Percentiles rank a stretch among this genome's conserved stretches.
These are phyloP conservation scores for Dovyalis caffra DNA, from an alignment of 345 rosid genomes.

Conservation along the genomic window DNA sequence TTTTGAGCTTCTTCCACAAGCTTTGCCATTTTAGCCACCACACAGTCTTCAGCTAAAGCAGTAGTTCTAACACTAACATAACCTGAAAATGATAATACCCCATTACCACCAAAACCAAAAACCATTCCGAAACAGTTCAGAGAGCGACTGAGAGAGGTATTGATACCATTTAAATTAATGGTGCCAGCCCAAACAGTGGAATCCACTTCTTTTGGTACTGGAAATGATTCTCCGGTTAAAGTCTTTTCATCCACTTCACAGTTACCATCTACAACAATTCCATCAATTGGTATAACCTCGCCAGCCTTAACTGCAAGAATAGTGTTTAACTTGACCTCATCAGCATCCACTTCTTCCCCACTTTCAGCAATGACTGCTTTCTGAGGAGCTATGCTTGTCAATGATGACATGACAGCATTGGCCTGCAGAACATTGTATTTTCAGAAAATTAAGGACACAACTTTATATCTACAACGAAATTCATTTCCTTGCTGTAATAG, in stretches of 20 bases:
- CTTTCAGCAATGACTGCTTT: constrained; percentile 79
- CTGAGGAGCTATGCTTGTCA: constrained; percentile 80
- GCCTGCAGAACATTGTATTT: constrained; percentile 50
- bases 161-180: constrained; percentile 70
- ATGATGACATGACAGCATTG: constrained; percentile 69
- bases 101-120: neutral
- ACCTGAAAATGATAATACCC: constrained; percentile 37
- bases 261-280: constrained; percentile 75
- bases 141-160: neutral
- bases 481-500: too few relatives aligned
- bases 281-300: constrained; percentile 86
- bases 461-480: too few relatives aligned
- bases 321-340: constrained; percentile 68
- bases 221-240: constrained; percentile 84
- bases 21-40: constrained; percentile 81
- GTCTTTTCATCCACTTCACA: constrained; percentile 93
- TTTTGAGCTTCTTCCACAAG: constrained; percentile 97
- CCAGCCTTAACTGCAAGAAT: constrained; percentile 79
- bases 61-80: constrained; percentile 72
- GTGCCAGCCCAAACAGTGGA: constrained; percentile 92
- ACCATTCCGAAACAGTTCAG: neutral
- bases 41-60: constrained; percentile 78
- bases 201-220: constrained; percentile 66
- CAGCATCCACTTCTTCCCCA: constrained; percentile 73
- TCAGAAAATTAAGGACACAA: neutral